phyloP scores from a whole-genome alignment of 164 flowering plant genomes.

The Litsea cubeba region DNA sequence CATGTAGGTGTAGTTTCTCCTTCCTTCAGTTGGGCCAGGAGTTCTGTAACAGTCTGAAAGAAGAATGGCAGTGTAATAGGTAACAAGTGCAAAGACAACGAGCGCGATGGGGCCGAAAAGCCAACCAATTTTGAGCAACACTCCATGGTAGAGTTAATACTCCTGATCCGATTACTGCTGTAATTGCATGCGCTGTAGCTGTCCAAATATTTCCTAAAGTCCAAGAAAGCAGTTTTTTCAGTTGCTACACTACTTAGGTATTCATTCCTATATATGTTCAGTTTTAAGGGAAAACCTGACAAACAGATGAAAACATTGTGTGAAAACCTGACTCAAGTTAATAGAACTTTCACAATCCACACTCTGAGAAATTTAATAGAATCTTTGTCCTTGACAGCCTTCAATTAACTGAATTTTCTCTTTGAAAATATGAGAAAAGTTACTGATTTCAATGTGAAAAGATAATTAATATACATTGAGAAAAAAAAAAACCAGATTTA shows the following conservation, averaged over 20 bases:
- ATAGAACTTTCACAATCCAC: no score
- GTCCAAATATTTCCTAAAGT: conserved; percentile 14
- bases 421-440: no score
- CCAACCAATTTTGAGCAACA: conserved; percentile 20
- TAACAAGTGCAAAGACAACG: conserved; percentile 7
- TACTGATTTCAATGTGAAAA: no score
- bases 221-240: background rate
- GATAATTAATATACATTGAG: no score
- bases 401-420: no score
- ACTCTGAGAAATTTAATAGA: no score
- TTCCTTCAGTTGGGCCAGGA: conserved; percentile 10
- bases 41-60: conserved; percentile 17
- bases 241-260: background rate
- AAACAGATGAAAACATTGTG: background rate
- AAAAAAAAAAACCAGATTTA: no score
- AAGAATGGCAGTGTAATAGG: conserved; percentile 13
- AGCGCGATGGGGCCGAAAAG: conserved; percentile 9
- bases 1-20: conserved; percentile 10
- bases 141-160: conserved; percentile 15
- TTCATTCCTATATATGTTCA: background rate
- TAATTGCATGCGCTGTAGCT: conserved; percentile 9
- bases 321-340: background rate
- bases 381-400: no score
- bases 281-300: background rate
- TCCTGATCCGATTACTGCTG: conserved; percentile 15